Evolutionary conservation across 352 stramenopile genomes (phyloP).

Genomic region (Achlya hypogyna): DNA sequence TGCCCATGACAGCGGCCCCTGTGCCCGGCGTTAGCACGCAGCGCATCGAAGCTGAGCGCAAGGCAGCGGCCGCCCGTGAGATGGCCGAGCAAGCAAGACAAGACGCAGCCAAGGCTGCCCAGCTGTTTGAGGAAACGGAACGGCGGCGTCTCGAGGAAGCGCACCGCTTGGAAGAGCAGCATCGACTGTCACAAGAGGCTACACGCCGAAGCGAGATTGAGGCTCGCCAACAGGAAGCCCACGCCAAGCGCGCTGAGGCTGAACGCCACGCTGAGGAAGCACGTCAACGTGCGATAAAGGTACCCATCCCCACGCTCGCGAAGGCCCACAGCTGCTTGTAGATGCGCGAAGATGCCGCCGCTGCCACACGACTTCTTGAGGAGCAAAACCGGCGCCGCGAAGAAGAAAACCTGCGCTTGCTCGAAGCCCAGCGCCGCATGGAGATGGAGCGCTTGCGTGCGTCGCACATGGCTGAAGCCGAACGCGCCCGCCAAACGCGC

Average conservation of each 20-base stretch:
- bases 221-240: slow-evolving; percentile 9
- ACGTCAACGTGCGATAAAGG: slow-evolving; percentile 18
- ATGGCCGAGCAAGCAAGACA: slow-evolving; percentile 13
- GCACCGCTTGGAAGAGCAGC: slow-evolving; percentile 10
- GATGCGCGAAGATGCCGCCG: slow-evolving; percentile 15
- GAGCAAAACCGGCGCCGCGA: slow-evolving; percentile 18
- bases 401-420: slow-evolving; percentile 11
- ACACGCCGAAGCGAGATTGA: slow-evolving; percentile 6
- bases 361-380: slow-evolving; percentile 13
- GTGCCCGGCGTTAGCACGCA: neutral
- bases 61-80: slow-evolving; percentile 6
- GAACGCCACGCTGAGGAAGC: slow-evolving; percentile 21
- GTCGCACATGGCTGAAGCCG: slow-evolving; percentile 31
- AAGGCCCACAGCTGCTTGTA: neutral
- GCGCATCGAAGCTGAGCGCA: slow-evolving; percentile 3
- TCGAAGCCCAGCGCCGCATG: slow-evolving; percentile 10
- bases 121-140: slow-evolving; percentile 19
- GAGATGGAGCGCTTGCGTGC: slow-evolving; percentile 17
- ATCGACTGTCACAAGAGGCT: neutral
- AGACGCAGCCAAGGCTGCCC: slow-evolving; percentile 16
- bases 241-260: slow-evolving; percentile 14
- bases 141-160: slow-evolving; percentile 9
- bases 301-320: neutral
- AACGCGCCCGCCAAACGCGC: slow-evolving; percentile 49
- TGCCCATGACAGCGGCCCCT: no score